These are phyloP conservation scores for Candida insectorum DNA, from an alignment of 805 yeast species.

Conservation along the genomic window DNA sequence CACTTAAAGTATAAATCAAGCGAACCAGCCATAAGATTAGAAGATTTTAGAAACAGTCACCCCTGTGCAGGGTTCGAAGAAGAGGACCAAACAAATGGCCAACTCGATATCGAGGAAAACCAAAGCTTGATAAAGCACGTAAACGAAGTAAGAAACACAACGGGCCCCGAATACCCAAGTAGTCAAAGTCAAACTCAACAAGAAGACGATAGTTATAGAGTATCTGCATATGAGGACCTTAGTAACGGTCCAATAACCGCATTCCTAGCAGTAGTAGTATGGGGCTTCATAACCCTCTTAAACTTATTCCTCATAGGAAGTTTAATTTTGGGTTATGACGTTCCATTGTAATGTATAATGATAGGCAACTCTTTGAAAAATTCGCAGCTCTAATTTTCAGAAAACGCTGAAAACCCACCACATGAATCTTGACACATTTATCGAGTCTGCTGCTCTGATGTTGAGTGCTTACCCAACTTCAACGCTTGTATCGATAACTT, in stretches of 20 bases:
- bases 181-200: constrained; percentile 1
- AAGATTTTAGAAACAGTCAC: constrained; percentile 36
- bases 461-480: constrained; percentile 36
- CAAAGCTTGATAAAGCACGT: constrained; percentile 13
- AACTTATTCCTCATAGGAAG: constrained; percentile 64
- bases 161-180: constrained; percentile 1
- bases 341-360: constrained; percentile 16
- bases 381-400: neutral
- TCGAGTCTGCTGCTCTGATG: constrained; percentile 18
- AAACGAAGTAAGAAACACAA: neutral
- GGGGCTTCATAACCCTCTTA: constrained; percentile 69
- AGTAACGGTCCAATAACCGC: constrained; percentile 62
- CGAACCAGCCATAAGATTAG: constrained; percentile 40
- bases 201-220: constrained; percentile 1
- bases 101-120: constrained; percentile 12
- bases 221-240: constrained; percentile 52
- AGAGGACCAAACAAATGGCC: constrained; percentile 19
- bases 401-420: constrained; percentile 1
- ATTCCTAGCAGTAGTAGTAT: constrained; percentile 53
- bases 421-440: constrained; percentile 11
- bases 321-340: constrained; percentile 25
- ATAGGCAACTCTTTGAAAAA: neutral
- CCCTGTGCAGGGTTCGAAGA: constrained; percentile 44
- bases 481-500: constrained; percentile 34
- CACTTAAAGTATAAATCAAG: constrained; percentile 23